Percentiles rank a stretch among this genome's conserved stretches.
Evolutionary conservation across 441 rosid genomes (phyloP).

Genomic region (Croton laevigatus): DNA sequence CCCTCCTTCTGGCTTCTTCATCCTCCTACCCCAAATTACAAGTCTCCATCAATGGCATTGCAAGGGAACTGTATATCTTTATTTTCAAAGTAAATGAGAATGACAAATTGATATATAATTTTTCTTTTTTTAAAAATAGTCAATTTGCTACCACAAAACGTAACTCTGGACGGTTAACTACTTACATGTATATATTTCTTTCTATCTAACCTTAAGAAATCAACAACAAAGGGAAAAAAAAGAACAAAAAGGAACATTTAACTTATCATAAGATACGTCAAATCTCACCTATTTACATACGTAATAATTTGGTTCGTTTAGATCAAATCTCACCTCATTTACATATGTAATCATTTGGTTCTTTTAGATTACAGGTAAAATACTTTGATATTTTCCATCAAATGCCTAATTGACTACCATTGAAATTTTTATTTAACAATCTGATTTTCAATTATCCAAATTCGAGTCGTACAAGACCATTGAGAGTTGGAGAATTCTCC

Average conservation of each 20-base stretch:
- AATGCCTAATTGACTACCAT: neutral
- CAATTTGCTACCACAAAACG: constrained; percentile 10
- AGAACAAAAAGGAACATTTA: neutral
- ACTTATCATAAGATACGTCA: neutral
- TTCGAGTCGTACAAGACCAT: no score
- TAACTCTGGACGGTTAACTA: constrained; percentile 12
- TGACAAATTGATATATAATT: neutral
- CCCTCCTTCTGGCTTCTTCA: neutral
- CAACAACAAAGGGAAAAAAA: no score
- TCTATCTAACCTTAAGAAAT: neutral
- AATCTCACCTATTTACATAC: neutral
- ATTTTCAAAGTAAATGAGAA: neutral
- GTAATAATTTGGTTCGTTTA: neutral
- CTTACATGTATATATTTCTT: neutral
- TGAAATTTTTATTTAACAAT: no score
- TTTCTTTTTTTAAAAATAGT: no score
- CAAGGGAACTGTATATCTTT: neutral
- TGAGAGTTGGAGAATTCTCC: no score
- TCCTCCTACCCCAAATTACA: neutral
- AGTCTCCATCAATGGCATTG: neutral
- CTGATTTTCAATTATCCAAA: no score
- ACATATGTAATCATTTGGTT: no score
- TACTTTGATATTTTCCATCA: neutral
- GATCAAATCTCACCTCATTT: no score
- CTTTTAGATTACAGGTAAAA: no score